Percentiles rank a stretch among this genome's conserved stretches.
phyloP scores from a whole-genome alignment of 371 early-diverging fungal genomes.

The Lichtheimia hyalospora region DNA sequence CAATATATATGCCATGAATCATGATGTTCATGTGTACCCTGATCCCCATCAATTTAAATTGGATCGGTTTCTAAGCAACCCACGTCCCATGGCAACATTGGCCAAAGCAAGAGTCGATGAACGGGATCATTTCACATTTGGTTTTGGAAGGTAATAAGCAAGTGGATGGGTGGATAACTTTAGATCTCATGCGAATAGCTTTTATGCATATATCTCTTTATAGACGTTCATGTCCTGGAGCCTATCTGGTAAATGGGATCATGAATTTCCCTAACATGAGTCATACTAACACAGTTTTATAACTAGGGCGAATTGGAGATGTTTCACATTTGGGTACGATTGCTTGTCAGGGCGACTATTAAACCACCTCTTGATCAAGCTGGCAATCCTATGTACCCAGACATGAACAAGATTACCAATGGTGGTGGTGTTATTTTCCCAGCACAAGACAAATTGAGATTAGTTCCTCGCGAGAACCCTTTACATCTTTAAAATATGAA shows the following conservation, averaged over 20 bases:
- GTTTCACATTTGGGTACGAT: slow-evolving; percentile 1
- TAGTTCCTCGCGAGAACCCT: slow-evolving; percentile 6
- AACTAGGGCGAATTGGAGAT: slow-evolving; percentile 1
- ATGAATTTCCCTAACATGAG: neutral
- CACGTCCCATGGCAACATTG: slow-evolving; percentile 1
- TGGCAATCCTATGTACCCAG: neutral
- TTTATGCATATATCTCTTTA: neutral
- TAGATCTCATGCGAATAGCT: neutral
- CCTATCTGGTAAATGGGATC: slow-evolving; percentile 1
- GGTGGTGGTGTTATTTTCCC: slow-evolving; percentile 1
- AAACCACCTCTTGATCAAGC: slow-evolving; percentile 1
- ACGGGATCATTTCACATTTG: slow-evolving; percentile 11
- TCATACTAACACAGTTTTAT: neutral
- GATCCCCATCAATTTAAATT: slow-evolving; percentile 8
- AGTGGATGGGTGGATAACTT: neutral
- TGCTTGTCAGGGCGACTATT: slow-evolving; percentile 1
- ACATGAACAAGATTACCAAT: neutral
- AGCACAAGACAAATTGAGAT: neutral
- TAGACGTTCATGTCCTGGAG: slow-evolving; percentile 1
- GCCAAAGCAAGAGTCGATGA: slow-evolving; percentile 7
- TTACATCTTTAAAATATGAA: neutral
- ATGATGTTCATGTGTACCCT: neutral
- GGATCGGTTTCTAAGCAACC: slow-evolving; percentile 17
- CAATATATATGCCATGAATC: slow-evolving; percentile 9
- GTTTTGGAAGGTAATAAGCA: slow-evolving; percentile 9